Base-by-base conservation (phyloP, 495 filamentous ascomycete genomes). In the Daldinia decipiens region DNA sequence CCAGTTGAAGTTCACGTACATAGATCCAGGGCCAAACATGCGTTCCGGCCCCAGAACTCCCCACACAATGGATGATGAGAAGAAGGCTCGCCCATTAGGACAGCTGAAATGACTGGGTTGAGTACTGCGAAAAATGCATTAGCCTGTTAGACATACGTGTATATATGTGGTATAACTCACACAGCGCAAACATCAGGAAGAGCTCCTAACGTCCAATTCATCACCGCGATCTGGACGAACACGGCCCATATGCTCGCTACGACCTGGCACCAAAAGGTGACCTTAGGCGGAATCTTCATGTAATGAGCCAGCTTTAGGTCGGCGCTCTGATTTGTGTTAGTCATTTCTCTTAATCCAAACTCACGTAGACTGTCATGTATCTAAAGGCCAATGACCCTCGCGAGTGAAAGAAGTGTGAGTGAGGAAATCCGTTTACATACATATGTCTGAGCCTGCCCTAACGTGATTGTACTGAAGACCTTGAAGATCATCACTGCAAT, bases 401-500 rank as follows among this genome's bases (percentile, higher is more conserved):
- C 6, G 4, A 19, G 2, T 8, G 31, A 17, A 24, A 59, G 26
- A 38, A 7, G 3, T 27, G 19, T 17, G 21, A 62, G n/a, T 7
- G 31, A 1, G 26, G 2, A 15, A n/a, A 31, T 11, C 8, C 5
- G 2, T 62, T 62, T 26, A 69, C 70, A 19, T 73, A 73, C 70
- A 62, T 78, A 89, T 62, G 77, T 81, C 56, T 88, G 78, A 13
- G 83, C 88, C 69, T 89, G 87, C 47, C 77, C 81, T 74, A 87
- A 82, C 38, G 82, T 84, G 39, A 89, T 87, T 60, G 87, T 88
- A 13, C 87, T 86, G 62, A 85, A 88, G 3, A 86, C 85, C 62
- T 89, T 89, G 81, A 90, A 90, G 51, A 89, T 78, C 88, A 90
- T 91, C 77, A 89, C 85, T 4, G 84, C 88, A 65, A 89, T 83